Percentiles rank a stretch among this genome's conserved stretches.
Conservation (phyloP, 768 basidiomycete species). For the Kwoniella mangroviensis region DNA sequence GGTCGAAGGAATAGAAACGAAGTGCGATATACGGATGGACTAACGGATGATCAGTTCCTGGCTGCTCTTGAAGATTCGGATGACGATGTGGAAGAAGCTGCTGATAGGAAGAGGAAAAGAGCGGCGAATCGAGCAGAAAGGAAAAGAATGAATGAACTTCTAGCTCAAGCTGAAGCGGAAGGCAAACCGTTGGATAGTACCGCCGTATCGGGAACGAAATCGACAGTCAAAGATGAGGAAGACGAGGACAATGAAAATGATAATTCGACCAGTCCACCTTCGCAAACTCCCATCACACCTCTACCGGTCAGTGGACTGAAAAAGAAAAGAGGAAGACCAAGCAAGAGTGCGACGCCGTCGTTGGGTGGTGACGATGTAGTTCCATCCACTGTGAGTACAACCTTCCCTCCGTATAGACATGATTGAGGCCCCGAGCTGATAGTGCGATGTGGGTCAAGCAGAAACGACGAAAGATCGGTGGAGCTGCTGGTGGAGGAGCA, state of each 20-base stretch:
- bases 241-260: conserved; percentile 56
- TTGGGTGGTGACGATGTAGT: conserved; percentile 41
- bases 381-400: conserved; percentile 29
- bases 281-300: conserved; percentile 2
- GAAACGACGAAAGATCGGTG: conserved; percentile 52
- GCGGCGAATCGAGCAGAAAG: conserved; percentile 36
- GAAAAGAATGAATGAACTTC: conserved; percentile 38
- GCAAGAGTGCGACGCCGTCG: conserved; percentile 39
- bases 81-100: conserved; percentile 54
- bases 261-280: conserved; percentile 5
- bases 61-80: conserved; percentile 60
- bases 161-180: conserved; percentile 45
- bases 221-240: conserved; percentile 71
- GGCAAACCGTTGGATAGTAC: conserved; percentile 62
- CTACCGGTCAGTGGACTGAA: conserved; percentile 15
- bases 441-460: conserved; percentile 1
- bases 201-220: conserved; percentile 1
- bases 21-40: conserved; percentile 90
- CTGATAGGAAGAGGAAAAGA: conserved; percentile 38
- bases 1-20: conserved; percentile 81
- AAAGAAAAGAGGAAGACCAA: conserved; percentile 46
- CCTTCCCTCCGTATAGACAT: not conserved
- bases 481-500: conserved; percentile 14
- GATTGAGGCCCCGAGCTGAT: no score
- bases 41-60: conserved; percentile 92